These are phyloP conservation scores for Stephania japonica DNA, from an alignment of 164 flowering plant genomes.

Conservation along the genomic window DNA sequence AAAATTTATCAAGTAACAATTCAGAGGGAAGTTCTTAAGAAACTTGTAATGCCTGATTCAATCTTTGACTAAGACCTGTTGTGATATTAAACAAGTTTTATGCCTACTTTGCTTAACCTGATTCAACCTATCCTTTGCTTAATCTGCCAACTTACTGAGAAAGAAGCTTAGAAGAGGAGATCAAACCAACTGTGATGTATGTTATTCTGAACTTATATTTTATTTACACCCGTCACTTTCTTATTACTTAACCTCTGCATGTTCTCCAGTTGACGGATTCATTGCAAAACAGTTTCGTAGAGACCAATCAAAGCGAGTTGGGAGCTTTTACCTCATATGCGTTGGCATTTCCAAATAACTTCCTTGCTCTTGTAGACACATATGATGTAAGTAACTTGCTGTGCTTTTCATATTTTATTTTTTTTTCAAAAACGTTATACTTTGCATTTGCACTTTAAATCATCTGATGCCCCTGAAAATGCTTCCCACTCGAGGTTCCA, in stretches of 20 bases:
- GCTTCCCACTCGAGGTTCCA: background rate
- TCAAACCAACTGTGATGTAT: too few species aligned
- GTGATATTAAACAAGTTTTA: background rate
- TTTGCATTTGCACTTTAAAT: background rate
- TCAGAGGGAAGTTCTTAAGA: background rate
- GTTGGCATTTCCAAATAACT: conserved; percentile 78
- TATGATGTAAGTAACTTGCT: conserved; percentile 80
- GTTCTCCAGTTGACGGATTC: conserved; percentile 53
- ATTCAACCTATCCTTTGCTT: background rate
- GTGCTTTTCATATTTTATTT: background rate
- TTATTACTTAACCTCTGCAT: background rate
- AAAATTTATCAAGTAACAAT: background rate
- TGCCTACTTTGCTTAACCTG: background rate
- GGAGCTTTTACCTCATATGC: conserved; percentile 99
- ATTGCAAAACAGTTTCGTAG: conserved; percentile 64
- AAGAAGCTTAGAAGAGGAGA: background rate
- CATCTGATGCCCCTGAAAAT: background rate
- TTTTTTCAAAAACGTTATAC: background rate
- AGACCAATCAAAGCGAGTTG: conserved; percentile 95
- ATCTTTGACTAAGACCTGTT: background rate
- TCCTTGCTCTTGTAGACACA: conserved; percentile 95
- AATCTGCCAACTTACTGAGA: background rate
- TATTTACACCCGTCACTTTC: background rate
- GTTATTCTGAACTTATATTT: background rate
- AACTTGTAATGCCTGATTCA: background rate